Conservation (phyloP, 164 flowering plant species). For the Vitis rupestris region DNA sequence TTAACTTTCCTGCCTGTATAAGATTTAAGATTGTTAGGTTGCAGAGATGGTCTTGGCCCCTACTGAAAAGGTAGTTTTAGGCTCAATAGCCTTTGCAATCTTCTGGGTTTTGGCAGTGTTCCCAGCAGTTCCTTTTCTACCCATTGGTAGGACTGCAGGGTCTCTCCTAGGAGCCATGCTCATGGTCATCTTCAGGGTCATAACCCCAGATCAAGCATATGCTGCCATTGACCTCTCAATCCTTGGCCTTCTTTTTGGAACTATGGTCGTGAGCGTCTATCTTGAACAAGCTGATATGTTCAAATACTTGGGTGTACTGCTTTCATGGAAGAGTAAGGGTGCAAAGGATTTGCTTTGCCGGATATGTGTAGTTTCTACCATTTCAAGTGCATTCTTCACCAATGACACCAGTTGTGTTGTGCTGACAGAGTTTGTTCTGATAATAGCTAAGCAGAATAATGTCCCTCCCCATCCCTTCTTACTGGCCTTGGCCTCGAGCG, state of each 20-base stretch:
- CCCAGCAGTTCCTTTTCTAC: conserved; percentile 81
- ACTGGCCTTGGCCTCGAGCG: conserved; percentile 85
- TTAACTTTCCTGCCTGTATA: too few species aligned
- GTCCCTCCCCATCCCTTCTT: conserved; percentile 87
- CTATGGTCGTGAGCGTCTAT: conserved; percentile 82
- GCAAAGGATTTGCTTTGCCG: conserved; percentile 75
- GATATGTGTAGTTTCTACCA: conserved; percentile 67
- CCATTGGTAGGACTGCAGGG: conserved; percentile 92
- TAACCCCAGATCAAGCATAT: conserved; percentile 81
- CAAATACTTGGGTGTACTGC: conserved; percentile 67
- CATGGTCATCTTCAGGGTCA: conserved; percentile 76
- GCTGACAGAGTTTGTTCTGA: conserved; percentile 77
- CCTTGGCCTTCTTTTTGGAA: conserved; percentile 87
- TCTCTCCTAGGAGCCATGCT: conserved; percentile 82
- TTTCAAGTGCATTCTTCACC: conserved; percentile 87
- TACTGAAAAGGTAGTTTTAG: conserved; percentile 55
- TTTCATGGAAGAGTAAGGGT: conserved; percentile 77
- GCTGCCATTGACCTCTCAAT: conserved; percentile 85
- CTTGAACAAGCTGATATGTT: conserved; percentile 91
- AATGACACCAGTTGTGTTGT: conserved; percentile 90
- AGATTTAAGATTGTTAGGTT: background rate
- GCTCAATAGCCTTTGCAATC: conserved; percentile 68
- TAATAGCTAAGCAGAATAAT: conserved; percentile 77
- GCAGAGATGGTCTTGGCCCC: conserved; percentile 59
- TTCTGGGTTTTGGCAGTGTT: conserved; percentile 93